Conservation (phyloP, 2,329 filamentous ascomycete species). For the Pyricularia pennisetigena region DNA sequence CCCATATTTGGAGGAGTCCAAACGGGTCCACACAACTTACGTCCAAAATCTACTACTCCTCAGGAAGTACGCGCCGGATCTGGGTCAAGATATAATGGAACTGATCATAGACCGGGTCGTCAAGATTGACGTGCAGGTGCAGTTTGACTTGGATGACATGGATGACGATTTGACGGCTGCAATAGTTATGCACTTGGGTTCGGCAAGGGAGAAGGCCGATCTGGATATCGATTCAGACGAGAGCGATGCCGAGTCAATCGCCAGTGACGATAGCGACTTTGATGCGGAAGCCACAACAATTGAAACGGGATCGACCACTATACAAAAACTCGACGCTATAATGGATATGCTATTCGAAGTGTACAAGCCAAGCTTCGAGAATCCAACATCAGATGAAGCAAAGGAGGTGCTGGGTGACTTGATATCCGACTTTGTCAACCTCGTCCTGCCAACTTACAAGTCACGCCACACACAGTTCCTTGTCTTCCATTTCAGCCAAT, state of each 20-base stretch:
- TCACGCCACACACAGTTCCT: conserved; percentile 93
- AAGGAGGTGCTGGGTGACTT: conserved; percentile 69
- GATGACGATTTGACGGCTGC: conserved; percentile 79
- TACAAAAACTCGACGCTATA: conserved; percentile 85
- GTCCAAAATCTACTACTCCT: conserved; percentile 75
- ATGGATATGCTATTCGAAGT: conserved; percentile 81
- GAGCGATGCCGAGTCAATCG: conserved; percentile 61
- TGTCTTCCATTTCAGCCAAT: conserved; percentile 89
- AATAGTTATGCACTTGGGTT: conserved; percentile 46
- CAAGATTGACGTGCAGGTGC: conserved; percentile 92
- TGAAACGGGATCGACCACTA: conserved; percentile 66
- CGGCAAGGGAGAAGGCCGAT: conserved; percentile 24
- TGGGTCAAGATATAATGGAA: conserved; percentile 72
- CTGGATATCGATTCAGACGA: conserved; percentile 41
- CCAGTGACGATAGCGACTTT: conserved; percentile 59
- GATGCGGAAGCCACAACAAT: conserved; percentile 54
- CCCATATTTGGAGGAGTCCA: conserved; percentile 66
- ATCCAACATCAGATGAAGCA: conserved; percentile 58
- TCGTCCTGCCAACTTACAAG: conserved; percentile 83
- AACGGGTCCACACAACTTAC: conserved; percentile 76
- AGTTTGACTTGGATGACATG: conserved; percentile 83
- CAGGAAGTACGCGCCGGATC: conserved; percentile 65
- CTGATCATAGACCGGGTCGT: conserved; percentile 79
- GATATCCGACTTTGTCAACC: conserved; percentile 74
- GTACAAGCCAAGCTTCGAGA: conserved; percentile 63